Conservation (phyloP, 2,329 filamentous ascomycete species). For the Arthroderma sp. region DNA sequence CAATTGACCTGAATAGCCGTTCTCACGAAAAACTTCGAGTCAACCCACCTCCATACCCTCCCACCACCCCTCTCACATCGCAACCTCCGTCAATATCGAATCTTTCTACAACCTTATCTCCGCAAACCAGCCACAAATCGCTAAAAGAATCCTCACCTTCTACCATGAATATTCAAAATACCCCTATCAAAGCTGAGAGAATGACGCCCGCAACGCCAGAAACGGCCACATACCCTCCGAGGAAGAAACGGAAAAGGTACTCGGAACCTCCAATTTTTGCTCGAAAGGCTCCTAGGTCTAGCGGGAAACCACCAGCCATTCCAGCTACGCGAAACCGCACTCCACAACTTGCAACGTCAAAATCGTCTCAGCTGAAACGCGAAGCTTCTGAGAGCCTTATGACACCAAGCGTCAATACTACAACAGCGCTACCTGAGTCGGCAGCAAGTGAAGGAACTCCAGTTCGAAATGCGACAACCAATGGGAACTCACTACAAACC, state of each 20-base stretch:
- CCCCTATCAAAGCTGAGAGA: neutral
- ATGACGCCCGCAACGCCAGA: neutral
- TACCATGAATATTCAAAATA: neutral
- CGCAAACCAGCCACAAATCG: conserved; percentile 1
- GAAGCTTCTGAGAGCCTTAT: conserved; percentile 20
- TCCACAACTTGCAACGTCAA: neutral
- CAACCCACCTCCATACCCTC: conserved; percentile 5
- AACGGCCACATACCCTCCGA: conserved; percentile 19
- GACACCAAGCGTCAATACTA: conserved; percentile 5
- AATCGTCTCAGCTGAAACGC: conserved; percentile 11
- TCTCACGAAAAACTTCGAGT: neutral
- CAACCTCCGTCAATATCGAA: neutral
- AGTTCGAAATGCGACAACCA: conserved; percentile 9
- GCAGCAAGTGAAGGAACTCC: conserved; percentile 15
- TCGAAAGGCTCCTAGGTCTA: conserved; percentile 29
- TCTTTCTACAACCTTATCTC: neutral
- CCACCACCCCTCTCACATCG: neutral
- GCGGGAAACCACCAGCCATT: conserved; percentile 30
- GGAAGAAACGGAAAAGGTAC: conserved; percentile 38
- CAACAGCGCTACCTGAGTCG: conserved; percentile 7
- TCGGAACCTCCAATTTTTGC: conserved; percentile 42
- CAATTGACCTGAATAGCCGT: neutral
- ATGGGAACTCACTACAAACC: conserved; percentile 14
- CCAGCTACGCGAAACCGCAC: conserved; percentile 18
- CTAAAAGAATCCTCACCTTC: conserved; percentile 1